Conservation (phyloP, 257 asterid genomes). For the Ilex aquifolium region DNA sequence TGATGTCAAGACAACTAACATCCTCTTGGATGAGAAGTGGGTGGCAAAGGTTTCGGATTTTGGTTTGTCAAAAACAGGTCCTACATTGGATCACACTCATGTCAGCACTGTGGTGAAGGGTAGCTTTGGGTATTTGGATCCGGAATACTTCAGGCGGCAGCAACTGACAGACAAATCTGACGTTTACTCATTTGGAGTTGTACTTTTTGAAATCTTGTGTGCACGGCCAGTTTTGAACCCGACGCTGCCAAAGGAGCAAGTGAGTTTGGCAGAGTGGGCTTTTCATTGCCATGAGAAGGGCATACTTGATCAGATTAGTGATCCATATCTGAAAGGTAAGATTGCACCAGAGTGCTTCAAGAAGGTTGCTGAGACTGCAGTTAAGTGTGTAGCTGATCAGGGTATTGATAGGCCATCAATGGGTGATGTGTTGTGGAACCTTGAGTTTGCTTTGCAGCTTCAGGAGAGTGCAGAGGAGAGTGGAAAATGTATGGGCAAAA, state of each 20-base stretch:
- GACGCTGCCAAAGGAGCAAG: conserved; percentile 77
- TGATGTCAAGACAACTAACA: conserved; percentile 89
- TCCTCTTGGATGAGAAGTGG: conserved; percentile 84
- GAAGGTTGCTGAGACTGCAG: conserved; percentile 82
- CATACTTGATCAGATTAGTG: conserved; percentile 60
- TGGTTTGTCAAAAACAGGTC: conserved; percentile 85
- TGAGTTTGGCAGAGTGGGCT: conserved; percentile 92
- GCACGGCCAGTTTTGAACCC: conserved; percentile 85
- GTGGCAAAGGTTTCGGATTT: conserved; percentile 91
- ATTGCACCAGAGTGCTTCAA: conserved; percentile 86
- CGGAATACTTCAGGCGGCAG: conserved; percentile 84
- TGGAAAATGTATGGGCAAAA: conserved; percentile 48
- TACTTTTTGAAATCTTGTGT: conserved; percentile 74
- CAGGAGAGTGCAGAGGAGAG: conserved; percentile 94
- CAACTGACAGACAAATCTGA: conserved; percentile 84
- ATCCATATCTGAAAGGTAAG: conserved; percentile 86
- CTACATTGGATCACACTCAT: conserved; percentile 77
- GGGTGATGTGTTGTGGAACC: conserved; percentile 96
- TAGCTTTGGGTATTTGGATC: conserved; percentile 87
- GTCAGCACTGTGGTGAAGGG: conserved; percentile 87
- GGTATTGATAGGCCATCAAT: conserved; percentile 84
- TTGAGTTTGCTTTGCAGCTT: conserved; percentile 83
- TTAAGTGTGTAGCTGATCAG: conserved; percentile 74
- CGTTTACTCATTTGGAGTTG: conserved; percentile 75
- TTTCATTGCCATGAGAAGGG: conserved; percentile 75